Percentiles rank a stretch among this genome's conserved stretches.
phyloP scores from a whole-genome alignment of 1,139 yeast genomes.

The Candida sp. region DNA sequence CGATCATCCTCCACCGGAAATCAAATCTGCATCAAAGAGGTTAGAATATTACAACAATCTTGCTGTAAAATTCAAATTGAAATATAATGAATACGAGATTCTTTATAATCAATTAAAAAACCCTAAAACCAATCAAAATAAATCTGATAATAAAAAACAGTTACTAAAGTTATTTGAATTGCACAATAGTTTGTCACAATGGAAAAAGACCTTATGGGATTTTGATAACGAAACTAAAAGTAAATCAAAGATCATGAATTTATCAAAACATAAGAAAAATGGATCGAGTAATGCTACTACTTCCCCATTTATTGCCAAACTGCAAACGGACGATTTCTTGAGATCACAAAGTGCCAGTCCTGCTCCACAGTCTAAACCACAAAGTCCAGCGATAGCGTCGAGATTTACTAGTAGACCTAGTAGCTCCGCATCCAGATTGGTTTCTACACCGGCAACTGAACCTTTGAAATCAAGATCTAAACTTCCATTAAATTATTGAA shows the following conservation, averaged over 20 bases:
- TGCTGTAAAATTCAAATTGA: constrained; percentile 32
- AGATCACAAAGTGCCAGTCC: constrained; percentile 3
- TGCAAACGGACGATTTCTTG: not conserved
- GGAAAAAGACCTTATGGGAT: constrained; percentile 35
- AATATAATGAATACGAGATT: constrained; percentile 37
- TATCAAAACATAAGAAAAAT: constrained; percentile 1
- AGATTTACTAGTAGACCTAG: constrained; percentile 2
- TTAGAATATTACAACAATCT: constrained; percentile 22
- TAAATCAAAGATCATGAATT: constrained; percentile 20
- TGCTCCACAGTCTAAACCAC: constrained; percentile 2
- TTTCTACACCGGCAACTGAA: constrained; percentile 1
- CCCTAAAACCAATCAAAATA: constrained; percentile 10
- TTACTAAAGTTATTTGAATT: constrained; percentile 29
- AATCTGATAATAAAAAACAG: constrained; percentile 14
- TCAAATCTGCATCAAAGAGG: constrained; percentile 10
- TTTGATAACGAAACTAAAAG: constrained; percentile 30
- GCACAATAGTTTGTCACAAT: constrained; percentile 30
- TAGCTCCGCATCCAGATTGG: constrained; percentile 3
- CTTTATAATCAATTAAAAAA: constrained; percentile 22
- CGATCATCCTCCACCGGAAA: not conserved
- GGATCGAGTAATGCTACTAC: constrained; percentile 3
- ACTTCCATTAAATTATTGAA: constrained; percentile 1
- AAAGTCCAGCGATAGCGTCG: constrained; percentile 3
- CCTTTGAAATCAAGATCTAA: constrained; percentile 1
- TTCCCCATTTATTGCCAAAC: not conserved